phyloP scores from a whole-genome alignment of 805 yeast genomes.

The Barnettozyma botsteinii region DNA sequence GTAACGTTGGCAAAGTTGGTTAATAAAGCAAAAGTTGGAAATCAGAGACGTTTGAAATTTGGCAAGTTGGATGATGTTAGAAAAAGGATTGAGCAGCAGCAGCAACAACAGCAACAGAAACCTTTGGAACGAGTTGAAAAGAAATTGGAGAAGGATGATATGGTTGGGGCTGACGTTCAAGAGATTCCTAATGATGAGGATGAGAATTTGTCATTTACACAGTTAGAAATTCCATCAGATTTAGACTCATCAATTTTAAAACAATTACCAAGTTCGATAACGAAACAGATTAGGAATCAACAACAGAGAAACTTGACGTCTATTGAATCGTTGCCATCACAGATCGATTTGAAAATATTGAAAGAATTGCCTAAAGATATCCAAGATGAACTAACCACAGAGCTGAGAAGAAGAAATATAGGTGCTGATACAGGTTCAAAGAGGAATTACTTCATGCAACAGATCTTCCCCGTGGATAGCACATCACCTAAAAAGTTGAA shows the following conservation, averaged over 20 bases:
- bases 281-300: slow-evolving; percentile 3
- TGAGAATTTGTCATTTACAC: slow-evolving; percentile 10
- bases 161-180: not conserved
- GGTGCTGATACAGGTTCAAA: slow-evolving; percentile 8
- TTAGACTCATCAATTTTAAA: slow-evolving; percentile 24
- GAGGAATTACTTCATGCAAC: slow-evolving; percentile 21
- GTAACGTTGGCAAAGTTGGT: slow-evolving; percentile 58
- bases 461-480: slow-evolving; percentile 14
- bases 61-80: slow-evolving; percentile 15
- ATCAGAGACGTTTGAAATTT: slow-evolving; percentile 33
- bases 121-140: too few relatives aligned
- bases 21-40: slow-evolving; percentile 23
- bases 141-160: not conserved
- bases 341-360: slow-evolving; percentile 24
- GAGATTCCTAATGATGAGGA: not conserved
- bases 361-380: slow-evolving; percentile 58
- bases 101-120: too few relatives aligned
- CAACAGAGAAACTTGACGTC: not conserved
- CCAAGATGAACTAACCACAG: slow-evolving; percentile 52
- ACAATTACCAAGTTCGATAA: slow-evolving; percentile 42
- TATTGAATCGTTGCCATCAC: slow-evolving; percentile 23
- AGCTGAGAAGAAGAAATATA: slow-evolving; percentile 38
- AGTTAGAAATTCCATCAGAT: slow-evolving; percentile 26
- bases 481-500: slow-evolving; percentile 12
- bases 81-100: not conserved